phyloP scores from a whole-genome alignment of 192 early-diverging fungal genomes.

The Chytriomyces sp. region DNA sequence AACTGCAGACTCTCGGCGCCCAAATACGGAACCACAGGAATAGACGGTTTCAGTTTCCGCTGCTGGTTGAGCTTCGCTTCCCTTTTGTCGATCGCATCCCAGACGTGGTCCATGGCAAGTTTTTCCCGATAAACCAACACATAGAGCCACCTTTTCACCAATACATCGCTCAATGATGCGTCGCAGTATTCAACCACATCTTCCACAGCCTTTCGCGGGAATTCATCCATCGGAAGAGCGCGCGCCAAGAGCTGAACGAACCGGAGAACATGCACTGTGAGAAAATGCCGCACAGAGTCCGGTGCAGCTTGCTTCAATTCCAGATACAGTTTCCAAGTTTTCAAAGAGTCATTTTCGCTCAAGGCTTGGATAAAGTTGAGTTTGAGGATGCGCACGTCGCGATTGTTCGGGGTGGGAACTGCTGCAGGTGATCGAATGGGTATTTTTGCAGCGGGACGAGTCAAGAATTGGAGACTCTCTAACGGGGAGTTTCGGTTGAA shows the following conservation, averaged over 20 bases:
- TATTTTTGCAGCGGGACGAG: no score
- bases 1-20: not conserved
- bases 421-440: no score
- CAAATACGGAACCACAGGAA: not conserved
- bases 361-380: no score
- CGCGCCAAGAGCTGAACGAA: not conserved
- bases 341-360: no score
- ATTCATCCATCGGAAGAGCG: not conserved
- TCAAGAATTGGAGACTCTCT: no score
- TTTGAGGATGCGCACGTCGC: no score
- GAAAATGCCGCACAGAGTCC: not conserved
- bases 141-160: not conserved
- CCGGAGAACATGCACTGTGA: not conserved
- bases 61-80: not conserved
- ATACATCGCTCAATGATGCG: no score
- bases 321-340: no score
- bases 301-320: no score
- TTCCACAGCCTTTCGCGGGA: slow-evolving; percentile 6
- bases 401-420: no score
- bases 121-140: not conserved
- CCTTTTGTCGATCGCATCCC: not conserved
- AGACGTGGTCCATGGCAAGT: not conserved
- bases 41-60: not conserved
- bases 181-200: not conserved
- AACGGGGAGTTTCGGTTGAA: no score